Base-by-base conservation (phyloP, 306 rosid genomes). In the Casuarina glauca region DNA sequence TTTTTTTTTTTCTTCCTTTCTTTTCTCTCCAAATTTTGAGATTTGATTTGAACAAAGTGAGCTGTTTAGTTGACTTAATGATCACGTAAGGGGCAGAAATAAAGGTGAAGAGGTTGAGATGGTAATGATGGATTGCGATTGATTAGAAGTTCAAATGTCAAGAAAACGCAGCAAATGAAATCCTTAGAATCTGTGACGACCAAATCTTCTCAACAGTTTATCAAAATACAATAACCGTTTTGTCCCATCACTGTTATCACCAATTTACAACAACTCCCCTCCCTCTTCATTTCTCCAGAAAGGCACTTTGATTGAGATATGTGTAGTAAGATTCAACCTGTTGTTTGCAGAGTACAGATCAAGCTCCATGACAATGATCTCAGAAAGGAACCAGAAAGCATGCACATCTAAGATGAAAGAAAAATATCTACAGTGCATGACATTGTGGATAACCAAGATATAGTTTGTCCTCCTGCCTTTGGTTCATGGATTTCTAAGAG, bases 401-500 rank as follows among this genome's bases (percentile, higher is more conserved):
- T 16, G 70, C 49, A 49, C 71, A 66, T 42, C 49, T n/a, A 16
- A 7, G 35, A 42, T 0, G 68, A 62, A 15, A 62, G 75, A 48
- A 20, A 79, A 41, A 63, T 69, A 79, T 75, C 39, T 57, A 45
- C 75, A 32, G 46, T 72, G 49, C 54, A 52, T 54, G 49, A 73
- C 50, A 36, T 64, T 48, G 82, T 5, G 53, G 52, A 64, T 15
- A 26, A 35, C 3, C 10, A 4, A 39, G 26, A 2, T 45, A 1
- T 48, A 9, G 11, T 8, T 51, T 1, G 26, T 9, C 17, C 54
- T 78, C 55, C 26, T 60, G 20, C 57, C 66, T 53, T 70, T 70
- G 32, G 53, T 66, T 91, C 84, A 93, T 17, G 93, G 94, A 83
- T 89, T 89, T 78, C 97, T 87, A 41, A 93, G 97, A 78, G 94